Conservation (phyloP, 2,329 filamentous ascomycete species). For the Lasiodiplodia sp. region DNA sequence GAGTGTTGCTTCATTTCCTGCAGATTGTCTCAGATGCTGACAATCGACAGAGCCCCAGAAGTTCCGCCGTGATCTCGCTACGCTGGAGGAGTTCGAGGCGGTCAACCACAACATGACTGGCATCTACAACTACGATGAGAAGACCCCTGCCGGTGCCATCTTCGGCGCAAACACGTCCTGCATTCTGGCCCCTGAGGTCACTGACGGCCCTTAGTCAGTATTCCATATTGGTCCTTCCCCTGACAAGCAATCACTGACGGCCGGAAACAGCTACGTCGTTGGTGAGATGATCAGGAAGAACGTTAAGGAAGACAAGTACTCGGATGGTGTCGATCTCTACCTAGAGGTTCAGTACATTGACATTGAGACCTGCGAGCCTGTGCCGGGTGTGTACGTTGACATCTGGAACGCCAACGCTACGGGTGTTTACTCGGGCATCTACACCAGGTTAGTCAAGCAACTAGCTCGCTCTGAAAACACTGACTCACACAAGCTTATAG, state of each 20-base stretch:
- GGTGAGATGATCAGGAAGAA: constrained; percentile 61
- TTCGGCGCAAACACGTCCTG: constrained; percentile 45
- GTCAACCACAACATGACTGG: constrained; percentile 44
- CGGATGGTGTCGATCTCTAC: constrained; percentile 55
- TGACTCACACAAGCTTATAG: constrained; percentile 49
- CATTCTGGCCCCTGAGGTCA: constrained; percentile 44
- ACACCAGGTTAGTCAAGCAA: not conserved
- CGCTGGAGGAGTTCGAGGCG: constrained; percentile 40
- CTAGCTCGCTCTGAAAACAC: not conserved
- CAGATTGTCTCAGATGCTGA: not conserved
- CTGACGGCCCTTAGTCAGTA: constrained; percentile 41
- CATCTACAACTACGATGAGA: constrained; percentile 35
- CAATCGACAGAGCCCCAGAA: constrained; percentile 35
- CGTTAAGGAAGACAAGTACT: constrained; percentile 54
- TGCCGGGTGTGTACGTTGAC: constrained; percentile 58
- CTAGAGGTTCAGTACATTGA: constrained; percentile 64
- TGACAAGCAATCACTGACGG: not conserved
- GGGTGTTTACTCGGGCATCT: constrained; percentile 51
- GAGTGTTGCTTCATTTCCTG: not conserved
- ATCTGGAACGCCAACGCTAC: constrained; percentile 59
- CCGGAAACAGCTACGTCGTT: constrained; percentile 45
- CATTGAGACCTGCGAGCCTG: constrained; percentile 60
- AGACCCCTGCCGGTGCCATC: constrained; percentile 38
- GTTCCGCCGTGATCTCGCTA: constrained; percentile 40
- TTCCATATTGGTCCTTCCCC: not conserved